phyloP scores from a whole-genome alignment of 1,139 yeast species.

The Geotrichum europaeum region DNA sequence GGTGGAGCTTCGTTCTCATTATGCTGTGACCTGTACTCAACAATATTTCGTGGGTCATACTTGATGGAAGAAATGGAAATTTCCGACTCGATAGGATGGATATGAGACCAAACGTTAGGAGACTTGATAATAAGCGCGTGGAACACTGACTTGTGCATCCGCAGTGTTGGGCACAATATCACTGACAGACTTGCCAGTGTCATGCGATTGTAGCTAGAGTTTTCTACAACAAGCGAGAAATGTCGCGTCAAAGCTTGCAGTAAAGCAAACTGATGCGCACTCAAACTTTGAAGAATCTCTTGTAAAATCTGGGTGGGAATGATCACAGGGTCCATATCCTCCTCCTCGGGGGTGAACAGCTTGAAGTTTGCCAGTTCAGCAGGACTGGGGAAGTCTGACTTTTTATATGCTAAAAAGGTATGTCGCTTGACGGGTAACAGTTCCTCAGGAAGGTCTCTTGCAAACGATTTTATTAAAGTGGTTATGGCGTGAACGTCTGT shows the following conservation, averaged over 20 bases:
- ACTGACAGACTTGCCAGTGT: constrained; percentile 30
- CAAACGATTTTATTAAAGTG: constrained; percentile 67
- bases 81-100: constrained; percentile 16
- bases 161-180: constrained; percentile 32
- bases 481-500: constrained; percentile 81
- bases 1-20: not conserved
- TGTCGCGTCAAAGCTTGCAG: constrained; percentile 28
- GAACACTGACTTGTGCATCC: constrained; percentile 26
- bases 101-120: constrained; percentile 22
- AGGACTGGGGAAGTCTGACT: not conserved
- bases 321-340: constrained; percentile 18
- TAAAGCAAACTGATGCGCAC: constrained; percentile 28
- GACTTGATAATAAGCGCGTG: constrained; percentile 23
- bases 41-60: constrained; percentile 7
- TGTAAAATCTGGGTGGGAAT: constrained; percentile 25
- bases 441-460: constrained; percentile 78
- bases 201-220: constrained; percentile 29
- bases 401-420: constrained; percentile 18
- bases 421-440: constrained; percentile 36
- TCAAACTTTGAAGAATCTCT: constrained; percentile 23
- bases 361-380: constrained; percentile 2
- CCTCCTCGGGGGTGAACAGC: constrained; percentile 17
- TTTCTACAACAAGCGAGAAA: constrained; percentile 23
- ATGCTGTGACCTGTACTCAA: not conserved
- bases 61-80: not conserved